Conservation (phyloP, 495 filamentous ascomycete species). For the Chaetomidium leptoderma region DNA sequence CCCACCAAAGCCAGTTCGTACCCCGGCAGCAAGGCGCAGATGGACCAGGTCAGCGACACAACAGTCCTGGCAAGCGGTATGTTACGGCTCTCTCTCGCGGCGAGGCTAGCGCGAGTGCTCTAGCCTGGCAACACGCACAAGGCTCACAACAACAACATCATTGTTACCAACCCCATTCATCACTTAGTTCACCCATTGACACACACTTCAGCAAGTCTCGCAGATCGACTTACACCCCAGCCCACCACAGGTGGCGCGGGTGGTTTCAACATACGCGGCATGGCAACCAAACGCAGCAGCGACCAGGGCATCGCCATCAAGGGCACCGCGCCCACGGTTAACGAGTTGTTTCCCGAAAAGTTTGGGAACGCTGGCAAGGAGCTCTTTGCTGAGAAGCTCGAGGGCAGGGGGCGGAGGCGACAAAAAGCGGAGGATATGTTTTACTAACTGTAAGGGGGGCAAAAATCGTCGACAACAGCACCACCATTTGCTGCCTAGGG, state of each 20-base stretch:
- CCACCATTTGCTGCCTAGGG: neutral
- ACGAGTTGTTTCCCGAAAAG: conserved; percentile 66
- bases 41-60: conserved; percentile 43
- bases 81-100: conserved; percentile 25
- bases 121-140: neutral
- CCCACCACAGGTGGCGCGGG: too few species aligned
- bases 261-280: conserved; percentile 60
- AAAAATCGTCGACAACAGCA: neutral
- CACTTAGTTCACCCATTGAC: conserved; percentile 21
- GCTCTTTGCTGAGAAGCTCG: conserved; percentile 55
- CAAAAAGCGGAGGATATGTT: conserved; percentile 55
- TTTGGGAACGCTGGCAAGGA: conserved; percentile 68
- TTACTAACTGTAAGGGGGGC: conserved; percentile 31
- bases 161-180: neutral
- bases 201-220: conserved; percentile 31
- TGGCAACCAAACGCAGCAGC: conserved; percentile 43
- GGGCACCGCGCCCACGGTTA: conserved; percentile 54
- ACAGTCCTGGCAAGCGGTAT: conserved; percentile 41
- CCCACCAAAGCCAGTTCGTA: conserved; percentile 49
- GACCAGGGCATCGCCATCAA: conserved; percentile 63
- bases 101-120: conserved; percentile 14
- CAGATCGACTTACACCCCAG: conserved; percentile 41
- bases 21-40: conserved; percentile 31
- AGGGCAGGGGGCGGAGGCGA: conserved; percentile 43
- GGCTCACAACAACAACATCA: neutral